Evolutionary conservation across 139 green algal species (phyloP).

Genomic region (Pleodorina starrii): DNA sequence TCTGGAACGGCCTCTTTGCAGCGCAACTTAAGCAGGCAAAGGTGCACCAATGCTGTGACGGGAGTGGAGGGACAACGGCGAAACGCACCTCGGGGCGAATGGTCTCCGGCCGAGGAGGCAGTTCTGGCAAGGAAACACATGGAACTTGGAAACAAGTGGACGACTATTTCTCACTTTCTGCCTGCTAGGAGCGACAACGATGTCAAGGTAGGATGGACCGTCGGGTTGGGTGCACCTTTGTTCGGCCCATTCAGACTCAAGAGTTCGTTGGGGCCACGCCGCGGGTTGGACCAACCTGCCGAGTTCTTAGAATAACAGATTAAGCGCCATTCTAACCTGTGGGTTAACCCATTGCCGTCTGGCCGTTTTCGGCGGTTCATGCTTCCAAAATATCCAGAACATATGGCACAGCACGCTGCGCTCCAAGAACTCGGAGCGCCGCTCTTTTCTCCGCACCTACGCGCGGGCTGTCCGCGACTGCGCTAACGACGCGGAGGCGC

Average conservation of each 20-base stretch:
- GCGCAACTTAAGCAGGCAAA: neutral
- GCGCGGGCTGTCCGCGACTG: slow-evolving; percentile 30
- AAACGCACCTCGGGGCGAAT: slow-evolving; percentile 23
- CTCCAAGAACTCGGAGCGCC: slow-evolving; percentile 35
- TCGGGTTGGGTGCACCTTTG: neutral
- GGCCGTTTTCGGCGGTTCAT: too few species aligned
- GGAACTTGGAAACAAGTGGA: slow-evolving; percentile 42
- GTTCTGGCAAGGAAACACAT: slow-evolving; percentile 32
- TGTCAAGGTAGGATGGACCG: slow-evolving; percentile 34
- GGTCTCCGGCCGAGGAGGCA: slow-evolving; percentile 17
- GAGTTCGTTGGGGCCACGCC: too few species aligned
- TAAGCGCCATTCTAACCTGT: too few species aligned
- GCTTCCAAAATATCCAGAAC: slow-evolving; percentile 1
- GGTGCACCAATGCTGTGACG: neutral
- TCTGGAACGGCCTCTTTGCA: neutral
- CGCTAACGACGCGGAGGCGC: slow-evolving; percentile 18
- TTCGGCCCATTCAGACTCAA: too few species aligned
- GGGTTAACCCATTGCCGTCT: too few species aligned
- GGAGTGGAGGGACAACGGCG: neutral
- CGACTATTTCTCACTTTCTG: slow-evolving; percentile 16
- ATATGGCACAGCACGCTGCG: slow-evolving; percentile 44
- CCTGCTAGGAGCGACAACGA: slow-evolving; percentile 23
- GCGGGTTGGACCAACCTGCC: too few species aligned
- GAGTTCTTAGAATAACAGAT: too few species aligned
- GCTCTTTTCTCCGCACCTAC: slow-evolving; percentile 45